phyloP scores from a whole-genome alignment of 768 basidiomycete species.

The Dentipellis fragilis region DNA sequence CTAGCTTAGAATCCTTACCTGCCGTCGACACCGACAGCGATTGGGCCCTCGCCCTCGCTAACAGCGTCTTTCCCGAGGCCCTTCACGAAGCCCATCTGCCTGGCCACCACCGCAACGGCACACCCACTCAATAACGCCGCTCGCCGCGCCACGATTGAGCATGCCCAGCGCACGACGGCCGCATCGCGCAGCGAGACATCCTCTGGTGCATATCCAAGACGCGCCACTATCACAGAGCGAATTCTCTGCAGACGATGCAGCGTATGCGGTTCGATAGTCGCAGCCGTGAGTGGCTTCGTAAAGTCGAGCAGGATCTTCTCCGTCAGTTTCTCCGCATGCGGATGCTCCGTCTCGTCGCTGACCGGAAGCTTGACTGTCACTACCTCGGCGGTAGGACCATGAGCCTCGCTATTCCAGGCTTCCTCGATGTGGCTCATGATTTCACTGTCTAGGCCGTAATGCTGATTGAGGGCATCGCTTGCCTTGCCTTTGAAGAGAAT shows the following conservation, averaged over 20 bases:
- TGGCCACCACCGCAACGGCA: conserved; percentile 76
- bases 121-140: conserved; percentile 80
- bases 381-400: background rate
- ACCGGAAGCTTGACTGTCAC: background rate
- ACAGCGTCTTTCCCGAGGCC: conserved; percentile 27
- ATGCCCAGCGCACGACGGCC: conserved; percentile 75
- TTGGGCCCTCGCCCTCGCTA: conserved; percentile 33
- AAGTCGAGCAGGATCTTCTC: conserved; percentile 9
- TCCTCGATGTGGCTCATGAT: conserved; percentile 77
- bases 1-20: conserved; percentile 40
- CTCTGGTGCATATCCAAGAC: conserved; percentile 46
- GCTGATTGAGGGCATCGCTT: conserved; percentile 64
- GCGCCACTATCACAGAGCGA: conserved; percentile 47
- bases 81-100: conserved; percentile 68
- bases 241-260: conserved; percentile 40
- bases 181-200: conserved; percentile 38
- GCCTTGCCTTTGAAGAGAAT: conserved; percentile 77
- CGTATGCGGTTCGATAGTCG: conserved; percentile 11
- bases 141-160: conserved; percentile 65
- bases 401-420: conserved; percentile 48
- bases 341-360: background rate
- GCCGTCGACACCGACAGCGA: conserved; percentile 88
- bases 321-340: background rate
- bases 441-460: conserved; percentile 95
- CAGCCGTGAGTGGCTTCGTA: conserved; percentile 1